Evolutionary conservation across 306 rosid species (phyloP), one percentile per base, ranked within the genome.

Genomic region (Acacia melanoxylon): DNA sequence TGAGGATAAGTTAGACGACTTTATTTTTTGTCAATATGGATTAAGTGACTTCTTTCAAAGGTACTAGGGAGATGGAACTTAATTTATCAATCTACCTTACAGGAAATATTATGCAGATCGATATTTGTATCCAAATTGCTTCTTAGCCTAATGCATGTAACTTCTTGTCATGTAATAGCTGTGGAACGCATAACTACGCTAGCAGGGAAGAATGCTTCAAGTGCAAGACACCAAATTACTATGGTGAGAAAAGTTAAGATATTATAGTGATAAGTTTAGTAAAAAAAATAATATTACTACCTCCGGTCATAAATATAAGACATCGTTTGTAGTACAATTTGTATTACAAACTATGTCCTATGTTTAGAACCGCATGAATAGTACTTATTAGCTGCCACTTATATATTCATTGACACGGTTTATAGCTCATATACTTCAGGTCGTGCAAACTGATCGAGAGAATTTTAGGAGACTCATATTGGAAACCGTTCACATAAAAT

Each of bases 161-260:
- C 13, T 56, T 79, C 73, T 66, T 81, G 25, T 82, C 41, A 72
- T 86, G 72, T 20, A 40, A 75, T 89, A 96, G 94, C 79, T 96
- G 99, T 81, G 98, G 97, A 86, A 83, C 86, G 59, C 99, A 93
- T 85, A 96, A 96, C 77, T 96, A 93, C 49, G 99, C 99, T 41
- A 90, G 91, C 90, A 89, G 99, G 87, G 73, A 81, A 79, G 97
- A 88, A 84, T 96, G 99, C 80, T 87, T 58, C 71, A 96, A 89
- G 85, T 96, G 99, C 98, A 92, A 87, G 77, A 88, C 89, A 74
- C 88, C 92, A 52, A 93, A 85, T 83, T 77, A 85, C 75, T 90
- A 78, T 74, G 94, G 99, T 93, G 82, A 83, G 92, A 83, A 72
- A 69, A 52, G 61, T 17, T 49, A 1, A 52, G 10, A 17, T 51